phyloP scores from a whole-genome alignment of 2,329 filamentous ascomycete genomes.

The Alternaria ventricosa region DNA sequence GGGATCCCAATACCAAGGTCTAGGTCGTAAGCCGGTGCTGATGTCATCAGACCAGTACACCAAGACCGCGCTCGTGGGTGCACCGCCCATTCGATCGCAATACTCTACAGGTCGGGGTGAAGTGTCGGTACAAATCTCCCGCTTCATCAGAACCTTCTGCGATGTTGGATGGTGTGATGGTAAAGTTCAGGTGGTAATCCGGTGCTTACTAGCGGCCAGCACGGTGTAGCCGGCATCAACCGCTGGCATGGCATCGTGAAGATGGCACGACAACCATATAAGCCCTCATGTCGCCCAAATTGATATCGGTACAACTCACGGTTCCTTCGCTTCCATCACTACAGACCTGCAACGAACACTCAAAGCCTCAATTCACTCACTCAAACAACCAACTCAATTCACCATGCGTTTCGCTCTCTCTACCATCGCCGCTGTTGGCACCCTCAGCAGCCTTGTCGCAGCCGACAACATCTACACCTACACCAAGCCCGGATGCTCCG shows the following conservation, averaged over 20 bases:
- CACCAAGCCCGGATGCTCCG: background rate
- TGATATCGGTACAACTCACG: background rate
- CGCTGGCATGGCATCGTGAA: background rate
- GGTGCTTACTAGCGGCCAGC: background rate
- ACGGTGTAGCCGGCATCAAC: background rate
- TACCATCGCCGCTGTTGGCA: background rate
- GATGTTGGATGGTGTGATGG: too few relatives aligned
- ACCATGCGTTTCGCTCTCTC: background rate
- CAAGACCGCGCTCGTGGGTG: too few relatives aligned
- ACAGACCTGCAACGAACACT: background rate
- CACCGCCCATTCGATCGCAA: too few relatives aligned
- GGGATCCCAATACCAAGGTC: too few relatives aligned
- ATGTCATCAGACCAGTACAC: too few relatives aligned
- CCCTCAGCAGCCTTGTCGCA: background rate
- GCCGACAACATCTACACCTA: slow-evolving; percentile 11
- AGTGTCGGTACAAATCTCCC: too few relatives aligned
- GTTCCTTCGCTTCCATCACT: background rate
- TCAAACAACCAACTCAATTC: background rate
- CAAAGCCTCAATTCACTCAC: background rate
- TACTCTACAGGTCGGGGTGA: too few relatives aligned
- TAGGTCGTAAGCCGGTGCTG: too few relatives aligned
- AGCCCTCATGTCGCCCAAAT: rapidly evolving
- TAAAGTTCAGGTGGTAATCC: background rate
- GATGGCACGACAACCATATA: background rate
- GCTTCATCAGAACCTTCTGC: too few relatives aligned